Evolutionary conservation across 352 stramenopile genomes (phyloP).

Genomic region (Chrysophaeum taylorii): DNA sequence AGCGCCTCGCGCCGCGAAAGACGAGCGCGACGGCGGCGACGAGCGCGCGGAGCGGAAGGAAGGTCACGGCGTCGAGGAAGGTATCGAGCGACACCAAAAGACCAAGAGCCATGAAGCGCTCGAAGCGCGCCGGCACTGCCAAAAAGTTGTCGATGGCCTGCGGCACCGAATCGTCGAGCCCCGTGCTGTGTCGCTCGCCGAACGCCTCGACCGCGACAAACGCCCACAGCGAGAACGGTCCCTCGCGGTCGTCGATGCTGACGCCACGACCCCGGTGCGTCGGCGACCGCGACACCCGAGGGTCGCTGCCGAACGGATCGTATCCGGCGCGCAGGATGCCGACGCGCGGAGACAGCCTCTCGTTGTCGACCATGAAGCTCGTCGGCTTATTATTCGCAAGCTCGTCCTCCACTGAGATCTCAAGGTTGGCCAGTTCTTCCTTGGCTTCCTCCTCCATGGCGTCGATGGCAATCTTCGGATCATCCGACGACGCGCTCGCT

Average conservation of each 20-base stretch:
- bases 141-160: conserved; percentile 63
- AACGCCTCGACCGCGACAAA: conserved; percentile 13
- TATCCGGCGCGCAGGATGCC: too few species aligned
- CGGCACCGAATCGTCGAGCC: conserved; percentile 12
- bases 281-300: too few species aligned
- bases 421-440: too few species aligned
- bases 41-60: conserved; percentile 79
- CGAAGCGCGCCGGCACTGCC: conserved; percentile 54
- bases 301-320: too few species aligned
- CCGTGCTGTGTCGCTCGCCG: conserved; percentile 4
- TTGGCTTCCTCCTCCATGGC: too few species aligned
- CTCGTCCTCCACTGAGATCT: too few species aligned
- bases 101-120: conserved; percentile 77
- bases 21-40: conserved; percentile 44
- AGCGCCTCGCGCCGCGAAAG: conserved; percentile 11
- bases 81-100: conserved; percentile 87
- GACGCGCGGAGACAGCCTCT: too few species aligned
- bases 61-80: conserved; percentile 93
- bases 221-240: conserved; percentile 4
- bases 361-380: too few species aligned
- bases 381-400: too few species aligned
- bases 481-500: too few species aligned
- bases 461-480: too few species aligned
- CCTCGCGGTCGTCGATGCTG: background rate
- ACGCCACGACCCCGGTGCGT: too few species aligned